phyloP scores from a whole-genome alignment of 305 asterid genomes.

The Fraxinus greggii region DNA sequence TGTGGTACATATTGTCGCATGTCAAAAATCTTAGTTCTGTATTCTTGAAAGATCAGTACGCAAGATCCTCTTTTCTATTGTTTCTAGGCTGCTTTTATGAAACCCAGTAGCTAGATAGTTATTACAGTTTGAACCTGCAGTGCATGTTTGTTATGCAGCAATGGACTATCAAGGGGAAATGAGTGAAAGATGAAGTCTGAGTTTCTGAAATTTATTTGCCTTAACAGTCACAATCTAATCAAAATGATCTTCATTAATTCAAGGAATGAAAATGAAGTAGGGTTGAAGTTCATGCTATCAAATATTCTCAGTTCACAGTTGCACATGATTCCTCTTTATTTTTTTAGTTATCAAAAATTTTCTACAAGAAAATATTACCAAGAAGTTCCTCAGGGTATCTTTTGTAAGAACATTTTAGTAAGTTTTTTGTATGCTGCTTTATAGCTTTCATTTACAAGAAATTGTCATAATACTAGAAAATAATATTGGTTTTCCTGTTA shows the following conservation, averaged over 20 bases:
- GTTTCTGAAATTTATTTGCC: neutral
- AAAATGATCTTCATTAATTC: neutral
- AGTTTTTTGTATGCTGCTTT: neutral
- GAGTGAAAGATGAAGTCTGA: neutral
- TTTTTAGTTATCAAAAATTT: neutral
- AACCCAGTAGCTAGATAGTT: neutral
- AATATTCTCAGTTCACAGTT: neutral
- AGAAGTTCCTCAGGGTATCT: neutral
- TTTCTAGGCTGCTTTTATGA: neutral
- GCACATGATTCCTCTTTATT: neutral
- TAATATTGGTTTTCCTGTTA: neutral
- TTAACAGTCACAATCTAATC: neutral
- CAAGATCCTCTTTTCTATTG: neutral
- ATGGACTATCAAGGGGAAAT: neutral
- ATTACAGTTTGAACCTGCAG: neutral
- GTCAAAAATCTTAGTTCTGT: neutral
- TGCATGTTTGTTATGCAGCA: neutral
- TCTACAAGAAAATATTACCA: neutral
- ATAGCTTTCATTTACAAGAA: constrained; percentile 10
- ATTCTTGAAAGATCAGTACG: neutral
- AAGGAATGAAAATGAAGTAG: neutral
- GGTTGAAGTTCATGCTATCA: neutral
- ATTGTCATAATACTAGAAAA: neutral
- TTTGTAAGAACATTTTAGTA: neutral
- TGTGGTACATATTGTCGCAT: neutral